Evolutionary conservation across 2,329 filamentous ascomycete genomes (phyloP).

Genomic region (Phaeosphaeriaceae sp.): DNA sequence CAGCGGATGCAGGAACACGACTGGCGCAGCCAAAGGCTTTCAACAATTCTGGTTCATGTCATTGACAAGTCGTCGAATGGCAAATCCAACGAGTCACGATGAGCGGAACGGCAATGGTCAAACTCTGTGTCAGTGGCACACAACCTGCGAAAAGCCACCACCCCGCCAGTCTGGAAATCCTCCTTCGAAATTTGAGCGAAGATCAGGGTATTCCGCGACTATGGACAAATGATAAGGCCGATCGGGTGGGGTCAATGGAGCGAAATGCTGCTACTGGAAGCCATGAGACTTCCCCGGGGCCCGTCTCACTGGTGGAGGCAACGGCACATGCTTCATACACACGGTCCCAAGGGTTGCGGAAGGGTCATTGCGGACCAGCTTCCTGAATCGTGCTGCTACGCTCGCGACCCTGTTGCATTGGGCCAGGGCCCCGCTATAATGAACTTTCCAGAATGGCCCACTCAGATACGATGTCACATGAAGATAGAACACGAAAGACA

Average conservation of each 20-base stretch:
- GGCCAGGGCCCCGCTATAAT: conserved; percentile 34
- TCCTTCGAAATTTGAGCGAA: conserved; percentile 35
- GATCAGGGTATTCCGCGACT: conserved; percentile 44
- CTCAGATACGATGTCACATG: conserved; percentile 14
- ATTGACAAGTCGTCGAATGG: conserved; percentile 11
- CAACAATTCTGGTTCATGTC: conserved; percentile 14
- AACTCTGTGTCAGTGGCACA: conserved; percentile 23
- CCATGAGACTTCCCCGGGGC: conserved; percentile 48
- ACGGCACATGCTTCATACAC: conserved; percentile 27
- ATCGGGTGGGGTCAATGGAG: conserved; percentile 37
- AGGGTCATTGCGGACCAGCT: conserved; percentile 30
- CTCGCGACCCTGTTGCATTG: conserved; percentile 33
- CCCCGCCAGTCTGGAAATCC: conserved; percentile 35
- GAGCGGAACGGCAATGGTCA: conserved; percentile 13
- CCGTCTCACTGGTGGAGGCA: conserved; percentile 35
- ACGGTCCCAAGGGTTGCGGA: conserved; percentile 26
- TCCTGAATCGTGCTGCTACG: conserved; percentile 39
- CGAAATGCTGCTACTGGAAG: conserved; percentile 43
- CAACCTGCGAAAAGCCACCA: conserved; percentile 16
- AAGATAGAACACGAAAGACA: neutral
- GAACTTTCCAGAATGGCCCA: conserved; percentile 41
- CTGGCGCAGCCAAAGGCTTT: conserved; percentile 2
- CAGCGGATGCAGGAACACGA: conserved; percentile 18
- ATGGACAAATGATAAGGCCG: conserved; percentile 45
- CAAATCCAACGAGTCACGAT: conserved; percentile 27